Percentiles rank a stretch among this genome's conserved stretches.
phyloP scores from a whole-genome alignment of 805 yeast species.

The Sugiyamaella chiloensis region DNA sequence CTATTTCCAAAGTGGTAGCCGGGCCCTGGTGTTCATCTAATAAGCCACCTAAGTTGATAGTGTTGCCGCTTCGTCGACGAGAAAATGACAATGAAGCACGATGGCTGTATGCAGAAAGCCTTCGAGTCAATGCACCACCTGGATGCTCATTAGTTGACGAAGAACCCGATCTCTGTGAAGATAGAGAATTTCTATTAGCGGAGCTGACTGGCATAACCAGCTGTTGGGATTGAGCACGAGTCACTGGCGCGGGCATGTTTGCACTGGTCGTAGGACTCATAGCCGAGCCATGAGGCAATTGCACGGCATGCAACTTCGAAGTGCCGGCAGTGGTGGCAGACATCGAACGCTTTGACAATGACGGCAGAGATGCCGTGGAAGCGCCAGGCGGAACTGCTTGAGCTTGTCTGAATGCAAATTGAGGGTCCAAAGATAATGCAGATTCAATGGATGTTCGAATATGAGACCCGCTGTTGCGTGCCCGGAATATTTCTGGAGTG shows the following conservation, averaged over 20 bases:
- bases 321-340: slow-evolving; percentile 1
- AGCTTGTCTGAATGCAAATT: not conserved
- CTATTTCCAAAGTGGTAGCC: slow-evolving; percentile 23
- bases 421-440: not conserved
- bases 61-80: slow-evolving; percentile 16
- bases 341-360: not conserved
- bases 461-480: not conserved
- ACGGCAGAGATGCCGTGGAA: slow-evolving; percentile 1
- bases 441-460: not conserved
- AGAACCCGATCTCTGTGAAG: slow-evolving; percentile 10
- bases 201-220: slow-evolving; percentile 1
- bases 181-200: slow-evolving; percentile 12
- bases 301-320: not conserved
- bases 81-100: slow-evolving; percentile 21
- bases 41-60: not conserved
- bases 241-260: not conserved
- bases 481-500: too few species aligned
- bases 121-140: slow-evolving; percentile 3
- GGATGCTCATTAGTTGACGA: slow-evolving; percentile 4
- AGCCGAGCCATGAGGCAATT: not conserved
- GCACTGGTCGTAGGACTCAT: not conserved
- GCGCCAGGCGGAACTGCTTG: not conserved
- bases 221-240: slow-evolving; percentile 3
- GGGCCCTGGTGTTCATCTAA: slow-evolving; percentile 7
- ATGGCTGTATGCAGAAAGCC: slow-evolving; percentile 14